phyloP scores from a whole-genome alignment of 2,329 filamentous ascomycete species.

The Blastomyces parvus region DNA sequence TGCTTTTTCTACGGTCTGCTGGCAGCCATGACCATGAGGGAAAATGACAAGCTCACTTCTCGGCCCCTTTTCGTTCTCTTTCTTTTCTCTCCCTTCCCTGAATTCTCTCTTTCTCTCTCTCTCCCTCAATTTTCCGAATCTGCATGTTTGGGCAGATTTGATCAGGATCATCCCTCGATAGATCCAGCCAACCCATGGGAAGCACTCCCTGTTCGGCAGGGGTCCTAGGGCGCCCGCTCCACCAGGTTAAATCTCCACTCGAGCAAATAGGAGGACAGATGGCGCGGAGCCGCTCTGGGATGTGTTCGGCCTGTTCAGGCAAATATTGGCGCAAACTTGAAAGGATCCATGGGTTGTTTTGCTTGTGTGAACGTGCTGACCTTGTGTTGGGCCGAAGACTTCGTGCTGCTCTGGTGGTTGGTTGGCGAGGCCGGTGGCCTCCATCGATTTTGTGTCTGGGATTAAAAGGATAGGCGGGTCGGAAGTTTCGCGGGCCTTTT shows the following conservation, averaged over 20 bases:
- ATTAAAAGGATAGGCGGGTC: not conserved
- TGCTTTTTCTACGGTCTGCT: not conserved
- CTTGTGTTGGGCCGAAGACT: not conserved
- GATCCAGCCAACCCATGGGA: not conserved
- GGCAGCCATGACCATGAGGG: not conserved
- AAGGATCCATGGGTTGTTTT: too few species aligned
- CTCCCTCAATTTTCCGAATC: not conserved
- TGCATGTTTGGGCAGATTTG: not conserved
- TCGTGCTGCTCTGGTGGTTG: not conserved
- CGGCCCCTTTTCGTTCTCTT: not conserved
- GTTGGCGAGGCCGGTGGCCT: not conserved
- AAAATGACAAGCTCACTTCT: not conserved
- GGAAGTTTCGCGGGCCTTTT: not conserved
- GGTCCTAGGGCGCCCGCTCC: not conserved
- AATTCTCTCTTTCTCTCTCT: not conserved
- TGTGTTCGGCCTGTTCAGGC: not conserved
- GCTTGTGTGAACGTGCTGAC: not conserved
- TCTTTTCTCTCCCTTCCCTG: not conserved
- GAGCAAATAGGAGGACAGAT: conserved; percentile 4
- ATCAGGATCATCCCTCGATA: not conserved
- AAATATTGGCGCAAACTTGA: not conserved
- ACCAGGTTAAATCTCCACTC: not conserved
- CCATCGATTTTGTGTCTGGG: not conserved
- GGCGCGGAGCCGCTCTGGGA: not conserved
- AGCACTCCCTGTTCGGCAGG: not conserved